phyloP scores from a whole-genome alignment of 2,329 filamentous ascomycete genomes.

The Escovopsis sp. region DNA sequence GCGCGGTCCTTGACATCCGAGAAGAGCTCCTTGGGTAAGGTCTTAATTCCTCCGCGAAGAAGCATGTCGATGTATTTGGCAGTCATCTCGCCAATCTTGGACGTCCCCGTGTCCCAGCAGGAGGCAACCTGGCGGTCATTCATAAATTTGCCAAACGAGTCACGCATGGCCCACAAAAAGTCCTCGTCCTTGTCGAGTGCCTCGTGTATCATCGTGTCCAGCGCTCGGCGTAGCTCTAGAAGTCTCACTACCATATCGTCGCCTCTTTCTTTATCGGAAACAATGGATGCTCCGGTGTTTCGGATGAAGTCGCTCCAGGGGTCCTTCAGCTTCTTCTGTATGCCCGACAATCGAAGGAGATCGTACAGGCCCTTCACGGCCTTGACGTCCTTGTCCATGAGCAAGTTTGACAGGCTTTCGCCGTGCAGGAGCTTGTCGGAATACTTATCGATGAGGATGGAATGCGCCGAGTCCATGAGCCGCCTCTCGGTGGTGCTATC shows the following conservation, averaged over 20 bases:
- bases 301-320: conserved; percentile 73
- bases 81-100: conserved; percentile 96
- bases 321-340: conserved; percentile 52
- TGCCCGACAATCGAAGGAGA: conserved; percentile 54
- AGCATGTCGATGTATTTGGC: conserved; percentile 91
- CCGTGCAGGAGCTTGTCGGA: conserved; percentile 49
- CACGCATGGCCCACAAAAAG: conserved; percentile 63
- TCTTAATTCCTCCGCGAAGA: conserved; percentile 74
- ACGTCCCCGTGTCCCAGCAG: conserved; percentile 67
- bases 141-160: conserved; percentile 81
- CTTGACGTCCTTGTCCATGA: conserved; percentile 52
- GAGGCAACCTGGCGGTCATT: conserved; percentile 66
- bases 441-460: conserved; percentile 54
- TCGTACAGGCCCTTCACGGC: conserved; percentile 65
- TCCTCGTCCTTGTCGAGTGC: conserved; percentile 66
- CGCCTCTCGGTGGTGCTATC: conserved; percentile 70
- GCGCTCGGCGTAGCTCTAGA: conserved; percentile 60
- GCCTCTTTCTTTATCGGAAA: conserved; percentile 62
- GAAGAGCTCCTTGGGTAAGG: conserved; percentile 53
- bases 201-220: conserved; percentile 62
- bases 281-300: conserved; percentile 57
- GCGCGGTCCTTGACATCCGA: conserved; percentile 44
- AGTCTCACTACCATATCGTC: conserved; percentile 78
- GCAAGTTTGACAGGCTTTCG: conserved; percentile 53
- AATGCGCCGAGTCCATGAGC: conserved; percentile 58